Evolutionary conservation across 2,329 filamentous ascomycete genomes (phyloP), one percentile per base, ranked within the genome.

Genomic region (Aspergillus transmontanensis): DNA sequence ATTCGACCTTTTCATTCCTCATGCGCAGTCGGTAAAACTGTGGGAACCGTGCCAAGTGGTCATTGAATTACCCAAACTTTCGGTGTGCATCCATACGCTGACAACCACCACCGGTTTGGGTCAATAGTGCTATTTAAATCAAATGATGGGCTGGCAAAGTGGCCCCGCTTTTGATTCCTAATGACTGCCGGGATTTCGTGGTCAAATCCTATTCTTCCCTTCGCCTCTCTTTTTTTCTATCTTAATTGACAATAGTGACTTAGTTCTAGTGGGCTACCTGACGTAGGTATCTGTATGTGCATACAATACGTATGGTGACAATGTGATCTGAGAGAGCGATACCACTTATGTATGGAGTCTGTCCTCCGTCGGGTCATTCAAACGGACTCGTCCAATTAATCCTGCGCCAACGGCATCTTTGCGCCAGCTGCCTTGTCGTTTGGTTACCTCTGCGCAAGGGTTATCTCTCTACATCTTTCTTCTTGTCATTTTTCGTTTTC

Each of bases 361-460:
- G 21, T 55, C 51, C 51, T 55, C 32, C 32, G 32, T 26, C 30
- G 57, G 57, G 57, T 28, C 51, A 55, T 55, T 55, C 32, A 55
- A 55, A 55, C 51, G 30, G 51, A 55, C 51, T 55, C 51, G 32
- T 55, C 51, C 51, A 39, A 55, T 55, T 55, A 55, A 55, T 36
- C 6, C 64, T 57, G 62, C 64, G 65, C 63, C 61, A 68, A 67
- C 63, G 65, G 66, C 65, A 66, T 63, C 56, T 50, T 60, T 66
- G 66, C 61, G 61, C 67, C 66, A 65, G 57, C 61, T 64, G 57
- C 59, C 45, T 21, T 55, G 51, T 55, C 12, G 32, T 39, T 55
- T 55, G 51, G n/a, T 39, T 34, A 19, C n/a, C n/a, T 39, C 39
- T 39, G 51, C 51, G 51, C 51, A 55, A 55, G 51, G 51, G 51